Evolutionary conservation across 2,329 filamentous ascomycete species (phyloP).

Genomic region (Gaeumannomyces sp.): DNA sequence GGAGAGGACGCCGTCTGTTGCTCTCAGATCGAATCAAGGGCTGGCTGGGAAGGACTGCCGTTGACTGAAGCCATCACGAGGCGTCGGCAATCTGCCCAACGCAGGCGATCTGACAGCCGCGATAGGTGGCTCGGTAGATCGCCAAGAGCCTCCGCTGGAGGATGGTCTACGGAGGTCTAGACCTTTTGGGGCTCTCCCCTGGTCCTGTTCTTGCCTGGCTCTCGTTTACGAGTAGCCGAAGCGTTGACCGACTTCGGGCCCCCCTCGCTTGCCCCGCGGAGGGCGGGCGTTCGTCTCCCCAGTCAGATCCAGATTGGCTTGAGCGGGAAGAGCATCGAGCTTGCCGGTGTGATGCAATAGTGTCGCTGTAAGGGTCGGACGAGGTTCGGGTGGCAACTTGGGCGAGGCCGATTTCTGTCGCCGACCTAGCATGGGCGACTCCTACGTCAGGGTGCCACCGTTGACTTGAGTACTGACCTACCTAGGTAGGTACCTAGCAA

Average conservation of each 20-base stretch:
- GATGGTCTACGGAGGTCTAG: not conserved
- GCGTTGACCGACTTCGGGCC: not conserved
- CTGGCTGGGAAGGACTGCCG: not conserved
- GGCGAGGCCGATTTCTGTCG: not conserved
- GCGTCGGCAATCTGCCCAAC: not conserved
- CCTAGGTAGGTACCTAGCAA: no score
- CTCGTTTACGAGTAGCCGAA: not conserved
- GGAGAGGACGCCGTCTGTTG: no score
- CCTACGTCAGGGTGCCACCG: not conserved
- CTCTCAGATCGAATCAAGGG: no score
- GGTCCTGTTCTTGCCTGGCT: not conserved
- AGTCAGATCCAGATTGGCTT: not conserved
- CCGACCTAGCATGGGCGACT: not conserved
- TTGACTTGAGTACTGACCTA: no score
- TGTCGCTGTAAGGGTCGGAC: no score
- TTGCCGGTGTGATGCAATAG: no score
- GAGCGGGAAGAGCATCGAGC: no score
- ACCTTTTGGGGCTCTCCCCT: not conserved
- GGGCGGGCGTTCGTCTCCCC: no score
- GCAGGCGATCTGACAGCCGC: not conserved
- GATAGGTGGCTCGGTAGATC: not conserved
- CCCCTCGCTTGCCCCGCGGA: not conserved
- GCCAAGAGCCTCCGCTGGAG: not conserved
- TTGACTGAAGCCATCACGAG: not conserved
- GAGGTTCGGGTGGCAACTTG: not conserved